Conservation (phyloP, 225 moss, liverwort and hornwort species). For the Rhytidiadelphus loreus region DNA sequence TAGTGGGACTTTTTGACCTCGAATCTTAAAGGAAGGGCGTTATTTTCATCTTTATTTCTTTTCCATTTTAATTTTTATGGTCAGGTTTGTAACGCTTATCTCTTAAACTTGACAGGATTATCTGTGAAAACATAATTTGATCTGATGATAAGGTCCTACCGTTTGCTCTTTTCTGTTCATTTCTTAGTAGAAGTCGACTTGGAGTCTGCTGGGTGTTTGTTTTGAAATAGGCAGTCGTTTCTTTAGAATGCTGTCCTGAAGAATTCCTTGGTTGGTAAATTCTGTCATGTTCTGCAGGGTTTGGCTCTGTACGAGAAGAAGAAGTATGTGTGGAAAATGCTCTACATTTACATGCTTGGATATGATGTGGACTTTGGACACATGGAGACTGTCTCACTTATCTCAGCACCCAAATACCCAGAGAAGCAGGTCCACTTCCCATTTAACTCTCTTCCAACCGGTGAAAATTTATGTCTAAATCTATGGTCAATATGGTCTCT, state of each 20-base stretch:
- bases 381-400: conserved; percentile 96
- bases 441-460: not conserved
- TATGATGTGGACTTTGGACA: conserved; percentile 99
- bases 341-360: conserved; percentile 99
- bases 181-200: not conserved
- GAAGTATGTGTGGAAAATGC: conserved; percentile 99
- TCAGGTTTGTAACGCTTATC: not conserved
- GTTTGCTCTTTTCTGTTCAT: not conserved
- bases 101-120: not conserved
- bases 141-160: not conserved
- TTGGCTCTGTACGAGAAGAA: conserved; percentile 90
- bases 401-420: conserved; percentile 97
- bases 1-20: not conserved
- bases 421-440: conserved; percentile 75
- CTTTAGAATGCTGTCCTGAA: not conserved
- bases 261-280: not conserved
- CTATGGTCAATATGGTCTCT: not conserved
- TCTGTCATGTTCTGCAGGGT: conserved; percentile 39
- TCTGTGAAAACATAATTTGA: not conserved
- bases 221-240: not conserved
- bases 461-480: not conserved
- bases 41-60: not conserved
- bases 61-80: not conserved
- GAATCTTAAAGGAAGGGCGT: not conserved
- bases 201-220: not conserved